Evolutionary conservation across 768 basidiomycete species (phyloP).

Genomic region (Suillus luteus): DNA sequence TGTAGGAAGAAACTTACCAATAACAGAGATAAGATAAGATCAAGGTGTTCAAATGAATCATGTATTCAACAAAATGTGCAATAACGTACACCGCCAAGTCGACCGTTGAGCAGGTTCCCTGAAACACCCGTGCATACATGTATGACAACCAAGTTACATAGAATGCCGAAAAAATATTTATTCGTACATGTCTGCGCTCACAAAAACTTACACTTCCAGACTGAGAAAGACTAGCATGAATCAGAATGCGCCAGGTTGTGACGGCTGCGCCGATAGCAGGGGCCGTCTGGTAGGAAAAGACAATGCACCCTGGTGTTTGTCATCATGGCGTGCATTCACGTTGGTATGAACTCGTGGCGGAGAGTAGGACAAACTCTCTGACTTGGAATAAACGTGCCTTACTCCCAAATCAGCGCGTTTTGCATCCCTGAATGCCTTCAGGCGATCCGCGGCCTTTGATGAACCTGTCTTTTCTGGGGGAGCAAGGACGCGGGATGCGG

Average conservation of each 20-base stretch:
- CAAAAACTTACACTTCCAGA: not conserved
- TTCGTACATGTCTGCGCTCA: not conserved
- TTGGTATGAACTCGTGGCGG: not conserved
- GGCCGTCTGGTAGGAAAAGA: constrained; percentile 5
- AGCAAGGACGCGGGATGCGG: constrained; percentile 12
- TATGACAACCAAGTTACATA: not conserved
- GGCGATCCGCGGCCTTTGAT: constrained; percentile 46
- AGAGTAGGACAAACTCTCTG: constrained; percentile 9
- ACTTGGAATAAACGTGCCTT: constrained; percentile 15
- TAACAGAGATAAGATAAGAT: not conserved
- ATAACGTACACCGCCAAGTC: not conserved
- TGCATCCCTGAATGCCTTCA: constrained; percentile 53
- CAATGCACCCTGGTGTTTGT: not conserved
- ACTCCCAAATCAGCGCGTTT: constrained; percentile 36
- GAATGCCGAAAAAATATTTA: not conserved
- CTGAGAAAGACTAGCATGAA: not conserved
- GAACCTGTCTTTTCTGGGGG: constrained; percentile 23
- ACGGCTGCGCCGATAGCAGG: not conserved
- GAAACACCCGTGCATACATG: not conserved
- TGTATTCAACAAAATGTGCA: not conserved
- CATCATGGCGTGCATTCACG: not conserved
- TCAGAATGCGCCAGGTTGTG: constrained; percentile 13
- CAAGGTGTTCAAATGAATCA: not conserved
- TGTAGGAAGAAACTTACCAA: not conserved
- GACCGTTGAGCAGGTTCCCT: not conserved